Conservation (phyloP, 2,329 filamentous ascomycete genomes). For the Teratosphaeria viscida region DNA sequence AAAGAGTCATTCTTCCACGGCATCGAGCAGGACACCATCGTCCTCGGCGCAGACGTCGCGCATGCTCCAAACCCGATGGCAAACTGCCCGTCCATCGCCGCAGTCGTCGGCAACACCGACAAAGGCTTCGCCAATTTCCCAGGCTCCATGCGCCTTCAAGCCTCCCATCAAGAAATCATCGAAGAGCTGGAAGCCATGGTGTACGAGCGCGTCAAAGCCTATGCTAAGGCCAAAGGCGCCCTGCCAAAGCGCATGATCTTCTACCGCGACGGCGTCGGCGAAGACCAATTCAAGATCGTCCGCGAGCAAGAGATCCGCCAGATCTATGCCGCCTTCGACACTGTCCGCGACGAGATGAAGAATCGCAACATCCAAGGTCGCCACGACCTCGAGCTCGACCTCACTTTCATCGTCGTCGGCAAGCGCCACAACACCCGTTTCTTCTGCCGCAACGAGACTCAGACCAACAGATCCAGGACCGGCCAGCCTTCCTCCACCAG, state of each 20-base stretch:
- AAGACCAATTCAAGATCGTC: slow-evolving; percentile 18
- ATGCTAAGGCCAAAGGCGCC: background rate
- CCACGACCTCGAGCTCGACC: background rate
- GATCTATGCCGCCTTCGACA: background rate
- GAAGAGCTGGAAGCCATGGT: slow-evolving; percentile 2
- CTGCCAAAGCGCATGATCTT: slow-evolving; percentile 14
- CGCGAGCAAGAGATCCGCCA: background rate
- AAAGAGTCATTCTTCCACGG: background rate
- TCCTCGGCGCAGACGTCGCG: slow-evolving; percentile 2
- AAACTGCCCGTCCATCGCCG: background rate
- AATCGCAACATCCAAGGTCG: background rate
- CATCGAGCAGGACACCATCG: background rate
- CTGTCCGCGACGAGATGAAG: background rate
- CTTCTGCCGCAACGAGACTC: slow-evolving; percentile 12
- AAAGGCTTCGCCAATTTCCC: slow-evolving; percentile 18
- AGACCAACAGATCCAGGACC: background rate
- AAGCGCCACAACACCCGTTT: slow-evolving; percentile 33
- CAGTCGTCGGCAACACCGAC: slow-evolving; percentile 2
- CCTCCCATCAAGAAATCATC: slow-evolving; percentile 1
- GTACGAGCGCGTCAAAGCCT: background rate
- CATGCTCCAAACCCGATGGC: background rate
- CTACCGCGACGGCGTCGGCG: slow-evolving; percentile 28
- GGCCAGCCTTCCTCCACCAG: background rate
- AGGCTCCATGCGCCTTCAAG: slow-evolving; percentile 26
- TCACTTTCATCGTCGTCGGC: slow-evolving; percentile 21